Conservation (phyloP, 2,329 filamentous ascomycete genomes). For the Fusarium fujikuroi region DNA sequence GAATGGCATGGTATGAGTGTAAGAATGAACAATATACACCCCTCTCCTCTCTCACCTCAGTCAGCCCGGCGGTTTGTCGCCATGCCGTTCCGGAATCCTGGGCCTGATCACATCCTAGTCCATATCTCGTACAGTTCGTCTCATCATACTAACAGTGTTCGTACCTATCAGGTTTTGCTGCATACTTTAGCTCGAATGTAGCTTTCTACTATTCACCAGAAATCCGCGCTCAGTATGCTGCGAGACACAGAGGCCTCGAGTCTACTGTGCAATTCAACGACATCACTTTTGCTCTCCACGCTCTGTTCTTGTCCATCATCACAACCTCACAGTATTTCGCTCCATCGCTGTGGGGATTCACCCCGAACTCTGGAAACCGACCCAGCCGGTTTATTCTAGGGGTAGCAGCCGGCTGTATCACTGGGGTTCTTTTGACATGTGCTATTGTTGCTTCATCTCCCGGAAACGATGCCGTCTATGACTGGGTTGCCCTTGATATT, state of each 20-base stretch:
- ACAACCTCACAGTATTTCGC: conserved; percentile 83
- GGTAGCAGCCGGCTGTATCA: conserved; percentile 74
- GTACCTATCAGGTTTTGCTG: conserved; percentile 67
- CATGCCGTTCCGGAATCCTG: conserved; percentile 9
- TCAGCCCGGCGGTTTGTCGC: conserved; percentile 12
- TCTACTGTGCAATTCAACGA: conserved; percentile 93
- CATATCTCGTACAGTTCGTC: neutral
- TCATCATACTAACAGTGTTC: conserved; percentile 26
- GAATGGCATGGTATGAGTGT: conserved; percentile 29
- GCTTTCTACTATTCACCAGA: conserved; percentile 82
- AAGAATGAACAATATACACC: conserved; percentile 18
- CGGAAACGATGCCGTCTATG: conserved; percentile 52
- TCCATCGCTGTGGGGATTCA: conserved; percentile 79
- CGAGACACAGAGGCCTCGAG: conserved; percentile 77
- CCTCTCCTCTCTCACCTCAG: conserved; percentile 9
- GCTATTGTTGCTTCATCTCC: conserved; percentile 56
- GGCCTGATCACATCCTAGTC: conserved; percentile 26
- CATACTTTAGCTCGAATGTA: conserved; percentile 79
- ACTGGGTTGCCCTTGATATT: conserved; percentile 72
- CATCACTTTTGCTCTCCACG: conserved; percentile 86
- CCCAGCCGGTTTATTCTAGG: conserved; percentile 72
- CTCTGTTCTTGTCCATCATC: conserved; percentile 75
- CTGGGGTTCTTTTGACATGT: conserved; percentile 65
- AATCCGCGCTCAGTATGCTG: conserved; percentile 85
- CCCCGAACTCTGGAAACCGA: conserved; percentile 65